These are phyloP conservation scores for Aspergillus chevalieri DNA, from an alignment of 2,329 filamentous ascomycete genomes.

Conservation along the genomic window DNA sequence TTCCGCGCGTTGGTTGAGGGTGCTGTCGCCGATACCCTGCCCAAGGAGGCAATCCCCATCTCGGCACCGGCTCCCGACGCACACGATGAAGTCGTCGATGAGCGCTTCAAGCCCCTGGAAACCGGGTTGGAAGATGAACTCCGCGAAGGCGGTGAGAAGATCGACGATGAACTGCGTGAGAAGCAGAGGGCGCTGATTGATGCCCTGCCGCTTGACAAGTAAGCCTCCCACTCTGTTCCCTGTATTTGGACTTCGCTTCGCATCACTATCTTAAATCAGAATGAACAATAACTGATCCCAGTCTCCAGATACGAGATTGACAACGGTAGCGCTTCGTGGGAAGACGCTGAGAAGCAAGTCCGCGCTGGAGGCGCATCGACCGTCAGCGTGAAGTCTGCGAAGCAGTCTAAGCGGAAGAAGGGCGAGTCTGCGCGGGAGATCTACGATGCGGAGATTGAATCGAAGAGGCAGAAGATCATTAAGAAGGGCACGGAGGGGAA, in stretches of 20 bases:
- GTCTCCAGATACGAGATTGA: slow-evolving; percentile 40
- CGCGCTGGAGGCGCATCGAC: slow-evolving; percentile 46
- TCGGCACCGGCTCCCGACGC: slow-evolving; percentile 47
- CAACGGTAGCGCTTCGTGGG: slow-evolving; percentile 47
- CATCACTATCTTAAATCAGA: slow-evolving; percentile 1
- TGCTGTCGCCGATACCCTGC: slow-evolving; percentile 63
- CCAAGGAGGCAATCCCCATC: slow-evolving; percentile 44
- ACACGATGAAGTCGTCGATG: slow-evolving; percentile 60
- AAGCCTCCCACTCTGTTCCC: slow-evolving; percentile 34
- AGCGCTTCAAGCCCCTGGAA: slow-evolving; percentile 64
- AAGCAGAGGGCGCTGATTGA: slow-evolving; percentile 87
- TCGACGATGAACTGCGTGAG: slow-evolving; percentile 62
- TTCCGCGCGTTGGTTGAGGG: slow-evolving; percentile 70
- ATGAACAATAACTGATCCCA: slow-evolving; percentile 37
- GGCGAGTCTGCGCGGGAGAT: slow-evolving; percentile 48
- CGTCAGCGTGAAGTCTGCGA: slow-evolving; percentile 76
- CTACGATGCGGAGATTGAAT: slow-evolving; percentile 38
- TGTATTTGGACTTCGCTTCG: not conserved
- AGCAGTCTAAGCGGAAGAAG: slow-evolving; percentile 66
- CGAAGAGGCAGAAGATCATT: slow-evolving; percentile 40
- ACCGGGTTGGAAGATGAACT: slow-evolving; percentile 73
- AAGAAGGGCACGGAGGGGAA: slow-evolving; percentile 40
- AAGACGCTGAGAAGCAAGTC: slow-evolving; percentile 68
- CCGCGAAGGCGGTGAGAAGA: slow-evolving; percentile 73
- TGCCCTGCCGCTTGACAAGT: slow-evolving; percentile 81